Evolutionary conservation across 495 filamentous ascomycete species (phyloP).

Genomic region (Tuber calosporum): DNA sequence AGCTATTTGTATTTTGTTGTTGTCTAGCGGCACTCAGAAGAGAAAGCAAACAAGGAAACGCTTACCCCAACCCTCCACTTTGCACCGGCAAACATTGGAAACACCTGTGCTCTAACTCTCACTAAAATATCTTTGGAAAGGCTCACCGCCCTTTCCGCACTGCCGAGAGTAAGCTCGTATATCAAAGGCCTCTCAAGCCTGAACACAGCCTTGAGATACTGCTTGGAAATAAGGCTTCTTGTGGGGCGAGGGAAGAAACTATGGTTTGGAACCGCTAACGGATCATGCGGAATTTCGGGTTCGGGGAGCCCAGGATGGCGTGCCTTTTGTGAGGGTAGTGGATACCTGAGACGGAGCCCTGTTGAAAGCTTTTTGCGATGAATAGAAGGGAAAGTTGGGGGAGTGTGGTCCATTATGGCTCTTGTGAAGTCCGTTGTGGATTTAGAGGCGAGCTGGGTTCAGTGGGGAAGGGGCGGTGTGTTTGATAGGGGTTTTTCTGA

Average conservation of each 20-base stretch:
- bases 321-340: background rate
- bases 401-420: background rate
- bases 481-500: background rate
- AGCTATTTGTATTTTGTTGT: background rate
- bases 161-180: background rate
- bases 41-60: background rate
- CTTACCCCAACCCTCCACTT: background rate
- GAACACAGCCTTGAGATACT: background rate
- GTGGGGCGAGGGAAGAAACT: background rate
- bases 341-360: background rate
- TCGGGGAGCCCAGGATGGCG: background rate
- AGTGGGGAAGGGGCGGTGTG: background rate
- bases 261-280: background rate
- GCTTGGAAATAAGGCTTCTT: background rate
- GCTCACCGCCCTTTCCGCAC: background rate
- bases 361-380: background rate
- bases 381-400: background rate
- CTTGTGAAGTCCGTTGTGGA: background rate
- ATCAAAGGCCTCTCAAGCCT: background rate
- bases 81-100: background rate
- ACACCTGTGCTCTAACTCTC: background rate
- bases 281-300: background rate
- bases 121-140: background rate
- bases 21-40: background rate
- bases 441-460: background rate